Conservation (phyloP, 2,329 filamentous ascomycete genomes). For the Ceratocystis ficicola region DNA sequence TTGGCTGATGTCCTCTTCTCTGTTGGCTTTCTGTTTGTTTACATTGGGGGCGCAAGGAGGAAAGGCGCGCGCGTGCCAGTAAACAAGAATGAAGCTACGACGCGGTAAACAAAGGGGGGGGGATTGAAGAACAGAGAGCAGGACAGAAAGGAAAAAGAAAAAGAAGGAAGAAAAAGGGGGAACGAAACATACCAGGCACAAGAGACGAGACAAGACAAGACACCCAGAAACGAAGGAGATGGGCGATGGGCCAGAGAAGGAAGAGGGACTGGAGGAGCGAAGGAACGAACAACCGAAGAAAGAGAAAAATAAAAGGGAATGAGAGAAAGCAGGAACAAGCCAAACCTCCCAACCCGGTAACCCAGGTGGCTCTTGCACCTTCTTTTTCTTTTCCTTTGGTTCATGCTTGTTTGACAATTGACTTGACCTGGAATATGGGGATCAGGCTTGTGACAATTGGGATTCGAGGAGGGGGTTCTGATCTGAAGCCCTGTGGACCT, state of each 20-base stretch:
- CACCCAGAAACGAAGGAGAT: not conserved
- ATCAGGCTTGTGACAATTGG: not conserved
- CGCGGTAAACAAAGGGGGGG: not conserved
- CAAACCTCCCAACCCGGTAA: not conserved
- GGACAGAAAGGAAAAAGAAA: not conserved
- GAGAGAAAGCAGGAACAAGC: not conserved
- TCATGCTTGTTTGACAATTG: not conserved
- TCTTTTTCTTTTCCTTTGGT: conserved; percentile 4
- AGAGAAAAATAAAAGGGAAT: not conserved
- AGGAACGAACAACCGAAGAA: not conserved
- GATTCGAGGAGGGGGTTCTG: too few relatives aligned
- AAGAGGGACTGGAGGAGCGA: not conserved
- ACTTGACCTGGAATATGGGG: too few relatives aligned
- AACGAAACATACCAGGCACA: not conserved
- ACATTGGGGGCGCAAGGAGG: too few relatives aligned
- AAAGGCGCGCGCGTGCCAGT: too few relatives aligned
- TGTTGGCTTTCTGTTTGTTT: too few relatives aligned
- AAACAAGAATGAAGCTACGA: too few relatives aligned
- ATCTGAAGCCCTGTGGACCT: not conserved
- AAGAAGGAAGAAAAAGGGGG: not conserved
- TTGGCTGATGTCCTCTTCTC: too few relatives aligned
- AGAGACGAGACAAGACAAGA: conserved; percentile 1
- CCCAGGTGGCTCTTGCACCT: not conserved
- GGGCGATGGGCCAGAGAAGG: too few relatives aligned
- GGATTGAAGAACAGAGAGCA: conserved; percentile 1